Base-by-base conservation (phyloP, 1,284 basidiomycete species). In the Porogramme epimiltina region DNA sequence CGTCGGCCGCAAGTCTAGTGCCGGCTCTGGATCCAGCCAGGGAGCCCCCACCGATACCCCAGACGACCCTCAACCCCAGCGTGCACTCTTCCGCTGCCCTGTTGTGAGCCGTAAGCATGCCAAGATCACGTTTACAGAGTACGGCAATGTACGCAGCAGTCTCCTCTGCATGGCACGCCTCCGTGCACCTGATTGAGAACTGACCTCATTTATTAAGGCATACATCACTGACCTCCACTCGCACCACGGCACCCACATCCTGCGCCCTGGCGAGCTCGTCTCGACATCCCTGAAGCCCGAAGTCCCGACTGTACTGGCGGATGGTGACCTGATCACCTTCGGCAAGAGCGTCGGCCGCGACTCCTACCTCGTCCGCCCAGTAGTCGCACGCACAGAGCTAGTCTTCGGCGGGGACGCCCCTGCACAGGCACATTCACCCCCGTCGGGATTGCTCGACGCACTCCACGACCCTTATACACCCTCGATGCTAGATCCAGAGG, bases 311-410 rank as follows among this genome's bases (percentile, higher is more conserved):
- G 63, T 71, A 18, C 77, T 90, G 33, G 64, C 72, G 28, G 80
- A 87, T 61, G 85, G 85, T 51, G 87, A 89, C 64, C 65, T 78
- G 34, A 61, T 90, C 54, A 89, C 85, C 1, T 87, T 90, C 63
- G 87, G 87, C 56, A 89, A 89, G 70, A 70, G 75, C 5, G 88
- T 90, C 1, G 84, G 81, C 24, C 77, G 77, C 52, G 79, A 79
- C 42, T 73, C 76, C 31, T 78, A 77, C 46, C 67, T 76, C 25
- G 87, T 89, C 26, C 71, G 73, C 2, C 87, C 87, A 5, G 72
- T 89, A 37, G 77, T 80, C 26, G 81, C 73, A 43, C 75, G 78
- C 18, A 74, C 87, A 42, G 76, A 85, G 65, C 67, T 89, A 36
- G 59, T 84, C 38, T 74, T 75, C 53, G 68, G 66, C 49, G 57